Conservation (phyloP, 805 yeast genomes). For the Metschnikowia vanudenii region DNA sequence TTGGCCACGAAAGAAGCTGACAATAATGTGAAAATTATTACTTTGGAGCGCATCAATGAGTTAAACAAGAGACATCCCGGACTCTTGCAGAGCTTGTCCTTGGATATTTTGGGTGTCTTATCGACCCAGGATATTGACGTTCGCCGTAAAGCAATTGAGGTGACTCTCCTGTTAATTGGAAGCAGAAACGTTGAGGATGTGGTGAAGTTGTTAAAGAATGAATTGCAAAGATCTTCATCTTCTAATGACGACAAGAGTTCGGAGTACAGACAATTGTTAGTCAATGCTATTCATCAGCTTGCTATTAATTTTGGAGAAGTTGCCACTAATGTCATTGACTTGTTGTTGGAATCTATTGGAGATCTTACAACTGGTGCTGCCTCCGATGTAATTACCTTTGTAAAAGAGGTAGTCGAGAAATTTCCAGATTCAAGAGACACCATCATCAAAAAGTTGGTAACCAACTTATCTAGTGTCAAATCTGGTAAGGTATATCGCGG, state of each 20-base stretch:
- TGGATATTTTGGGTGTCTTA: conserved; percentile 83
- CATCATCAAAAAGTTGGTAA: conserved; percentile 62
- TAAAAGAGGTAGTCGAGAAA: conserved; percentile 91
- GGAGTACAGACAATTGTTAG: conserved; percentile 86
- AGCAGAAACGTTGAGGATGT: conserved; percentile 93
- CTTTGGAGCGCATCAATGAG: conserved; percentile 79
- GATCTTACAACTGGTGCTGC: conserved; percentile 86
- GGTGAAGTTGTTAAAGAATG: conserved; percentile 87
- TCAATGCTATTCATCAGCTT: conserved; percentile 82
- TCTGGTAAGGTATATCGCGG: conserved; percentile 92
- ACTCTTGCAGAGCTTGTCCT: conserved; percentile 72
- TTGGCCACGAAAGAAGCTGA: conserved; percentile 92
- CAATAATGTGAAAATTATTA: conserved; percentile 89
- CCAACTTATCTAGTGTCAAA: conserved; percentile 62
- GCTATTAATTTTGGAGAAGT: conserved; percentile 88
- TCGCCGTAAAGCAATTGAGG: conserved; percentile 80
- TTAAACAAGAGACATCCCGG: conserved; percentile 77
- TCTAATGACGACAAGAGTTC: conserved; percentile 75
- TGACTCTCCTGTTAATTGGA: conserved; percentile 76
- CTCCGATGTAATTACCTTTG: conserved; percentile 83
- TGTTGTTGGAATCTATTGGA: conserved; percentile 80
- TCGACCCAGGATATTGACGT: conserved; percentile 90
- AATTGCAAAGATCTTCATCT: conserved; percentile 69
- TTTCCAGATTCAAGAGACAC: conserved; percentile 74
- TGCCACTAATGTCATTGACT: conserved; percentile 85